phyloP scores from a whole-genome alignment of 176 grass and related monocot genomes.

The Oryza rufipogon region DNA sequence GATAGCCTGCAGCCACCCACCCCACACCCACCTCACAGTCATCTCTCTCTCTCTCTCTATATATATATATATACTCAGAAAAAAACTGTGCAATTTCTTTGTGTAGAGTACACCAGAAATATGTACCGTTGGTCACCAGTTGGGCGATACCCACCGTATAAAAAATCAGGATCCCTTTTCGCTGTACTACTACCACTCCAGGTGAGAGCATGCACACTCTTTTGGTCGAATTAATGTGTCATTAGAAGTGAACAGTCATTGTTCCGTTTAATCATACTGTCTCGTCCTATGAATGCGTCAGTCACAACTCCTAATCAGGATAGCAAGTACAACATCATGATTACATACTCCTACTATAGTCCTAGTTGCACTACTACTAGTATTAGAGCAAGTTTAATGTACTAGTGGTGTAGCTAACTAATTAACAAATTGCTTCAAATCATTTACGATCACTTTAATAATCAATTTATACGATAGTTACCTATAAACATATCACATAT shows the following conservation, averaged over 20 bases:
- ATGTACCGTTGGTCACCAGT: not conserved
- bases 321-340: not conserved
- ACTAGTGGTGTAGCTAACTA: no score
- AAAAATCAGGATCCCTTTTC: not conserved
- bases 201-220: not conserved
- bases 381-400: no score
- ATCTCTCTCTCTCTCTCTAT: constrained; percentile 30
- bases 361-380: no score
- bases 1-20: constrained; percentile 45
- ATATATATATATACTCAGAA: not conserved
- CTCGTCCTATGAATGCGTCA: not conserved
- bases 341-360: not conserved
- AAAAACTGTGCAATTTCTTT: not conserved
- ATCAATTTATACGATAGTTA: no score
- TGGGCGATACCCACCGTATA: not conserved
- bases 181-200: not conserved
- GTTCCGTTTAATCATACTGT: not conserved
- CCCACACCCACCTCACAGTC: not conserved
- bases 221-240: not conserved
- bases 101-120: not conserved
- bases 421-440: no score
- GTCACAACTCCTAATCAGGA: not conserved
- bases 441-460: no score
- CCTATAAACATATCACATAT: no score
- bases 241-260: not conserved